Conservation (phyloP, 192 early-diverging fungal species). For the Coemansia sp. region DNA sequence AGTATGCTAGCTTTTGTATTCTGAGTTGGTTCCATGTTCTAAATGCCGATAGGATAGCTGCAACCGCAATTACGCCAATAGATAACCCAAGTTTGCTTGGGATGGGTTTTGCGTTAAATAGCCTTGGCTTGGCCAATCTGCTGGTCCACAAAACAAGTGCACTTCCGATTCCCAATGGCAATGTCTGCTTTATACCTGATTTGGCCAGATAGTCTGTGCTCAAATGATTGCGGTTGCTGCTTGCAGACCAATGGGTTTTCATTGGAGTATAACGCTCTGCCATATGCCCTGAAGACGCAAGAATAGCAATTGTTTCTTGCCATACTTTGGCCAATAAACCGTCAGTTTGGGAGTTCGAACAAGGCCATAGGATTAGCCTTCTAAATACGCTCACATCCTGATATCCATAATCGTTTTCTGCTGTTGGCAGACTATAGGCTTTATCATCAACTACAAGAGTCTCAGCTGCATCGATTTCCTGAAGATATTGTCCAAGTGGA, state of each 20-base stretch:
- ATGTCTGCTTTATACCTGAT: not conserved
- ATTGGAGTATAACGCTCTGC: conserved; percentile 35
- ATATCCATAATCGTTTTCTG: too few relatives aligned
- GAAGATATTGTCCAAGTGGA: conserved; percentile 40
- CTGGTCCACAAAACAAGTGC: not conserved
- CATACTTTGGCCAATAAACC: not conserved
- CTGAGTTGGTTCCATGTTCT: not conserved
- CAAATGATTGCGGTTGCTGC: too few relatives aligned
- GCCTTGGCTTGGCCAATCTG: not conserved
- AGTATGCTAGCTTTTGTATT: not conserved
- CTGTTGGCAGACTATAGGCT: not conserved
- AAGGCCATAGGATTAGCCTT: too few relatives aligned
- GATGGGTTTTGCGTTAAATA: not conserved
- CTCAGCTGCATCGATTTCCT: conserved; percentile 27
- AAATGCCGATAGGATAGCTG: not conserved
- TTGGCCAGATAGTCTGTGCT: not conserved
- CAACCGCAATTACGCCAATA: not conserved
- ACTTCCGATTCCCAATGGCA: not conserved
- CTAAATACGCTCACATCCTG: not conserved
- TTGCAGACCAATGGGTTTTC: not conserved
- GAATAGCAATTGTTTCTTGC: not conserved
- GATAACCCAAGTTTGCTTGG: not conserved
- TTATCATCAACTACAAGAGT: conserved; percentile 17
- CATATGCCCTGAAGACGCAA: conserved; percentile 27
- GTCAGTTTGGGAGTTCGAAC: not conserved